Base-by-base conservation (phyloP, 2,329 filamentous ascomycete species). In the Sclerotinia trifoliorum region DNA sequence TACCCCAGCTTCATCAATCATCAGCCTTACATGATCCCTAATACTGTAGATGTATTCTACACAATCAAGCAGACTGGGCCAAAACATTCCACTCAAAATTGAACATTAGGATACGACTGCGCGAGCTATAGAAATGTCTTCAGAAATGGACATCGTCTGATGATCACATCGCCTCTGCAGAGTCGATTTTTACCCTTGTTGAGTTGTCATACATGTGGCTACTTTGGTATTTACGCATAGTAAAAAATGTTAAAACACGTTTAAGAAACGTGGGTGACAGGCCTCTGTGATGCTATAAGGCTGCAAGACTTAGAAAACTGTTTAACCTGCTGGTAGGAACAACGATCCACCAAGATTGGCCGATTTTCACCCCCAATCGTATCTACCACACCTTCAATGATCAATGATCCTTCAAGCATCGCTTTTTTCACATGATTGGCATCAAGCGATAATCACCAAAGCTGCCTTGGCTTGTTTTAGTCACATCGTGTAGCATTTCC, bases 231-330 rank as follows among this genome's bases (percentile, higher is more conserved):
- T 35, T 54, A 24, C 32, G 35, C 52, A 60, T 32, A 51, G 19
- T 29, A 44, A 24, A 42, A 32, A 5, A 5, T 46, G 11, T 3
- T 17, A 62, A 21, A 51, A 61, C 35, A 54, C 48, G 35, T 39
- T 67, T 17, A 35, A 46, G 19, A 67, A 62, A 67, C 65, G 65
- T 67, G 65, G 48, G 39, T 62, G 44, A 46, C 65, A 67, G 35
- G 56, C 48, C 61, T 11, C n/a, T 61, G 3, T 54, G 4, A 29
- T 67, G 48, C 39, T 48, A 21, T 56, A 54, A 46, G 48, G 56
- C 39, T 48, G 21, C 65, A 54, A 46, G 65, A 48, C 46, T 46
- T 10, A 44, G 32, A 48, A 17, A 62, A 48, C 65, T 44, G 56
- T 39, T 62, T 48, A 29, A n/a, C 46, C 26, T 49, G 19, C 15